Base-by-base conservation (phyloP, 805 yeast species). In the Lipomyces lipofer region DNA sequence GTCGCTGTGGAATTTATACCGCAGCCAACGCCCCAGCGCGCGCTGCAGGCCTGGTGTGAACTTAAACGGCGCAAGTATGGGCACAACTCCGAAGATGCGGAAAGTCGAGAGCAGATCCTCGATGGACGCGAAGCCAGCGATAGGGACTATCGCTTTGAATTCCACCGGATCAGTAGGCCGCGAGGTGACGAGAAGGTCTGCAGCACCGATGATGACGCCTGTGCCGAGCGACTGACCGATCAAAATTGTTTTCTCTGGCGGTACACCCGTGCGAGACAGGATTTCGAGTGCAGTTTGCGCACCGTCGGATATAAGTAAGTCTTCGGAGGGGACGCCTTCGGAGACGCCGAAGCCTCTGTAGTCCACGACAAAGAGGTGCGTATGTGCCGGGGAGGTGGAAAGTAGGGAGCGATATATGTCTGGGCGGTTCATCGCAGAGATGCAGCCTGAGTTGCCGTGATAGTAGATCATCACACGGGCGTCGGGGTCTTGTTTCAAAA, bases 181-280 rank as follows among this genome's bases (percentile, higher is more conserved):
- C 10, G 36, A 19, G 8, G 19, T 45, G 3, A 54, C 49, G 9
- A 58, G 49, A 2, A 35, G 25, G 19, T 54, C 59, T 5, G 62
- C 56, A 13, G 44, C 48, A 12, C 59, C 62, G 35, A 58, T 51
- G 3, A 47, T 22, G 5, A 58, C 59, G 2, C 56, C 62, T 2
- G 59, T 50, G 21, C 62, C 62, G 2, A 58, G 51, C n/a, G 62
- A 58, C 15, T 58, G 62, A 10, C 62, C 62, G 21, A 51, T 43
- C 25, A 58, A 21, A 1, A 44, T 30, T 3, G 43, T 48, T 10
- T 40, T 43, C 5, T 48, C 43, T 6, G 58, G 51, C 2, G 52
- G 13, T 7, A 57, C 42, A 2, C 47, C 53, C 4, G 54, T 46
- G 24, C 28, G n/a, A 19, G 43, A 28, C 24, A 47, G 21, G 7